phyloP scores from a whole-genome alignment of 805 yeast species.

The Hanseniaspora taiwanica region DNA sequence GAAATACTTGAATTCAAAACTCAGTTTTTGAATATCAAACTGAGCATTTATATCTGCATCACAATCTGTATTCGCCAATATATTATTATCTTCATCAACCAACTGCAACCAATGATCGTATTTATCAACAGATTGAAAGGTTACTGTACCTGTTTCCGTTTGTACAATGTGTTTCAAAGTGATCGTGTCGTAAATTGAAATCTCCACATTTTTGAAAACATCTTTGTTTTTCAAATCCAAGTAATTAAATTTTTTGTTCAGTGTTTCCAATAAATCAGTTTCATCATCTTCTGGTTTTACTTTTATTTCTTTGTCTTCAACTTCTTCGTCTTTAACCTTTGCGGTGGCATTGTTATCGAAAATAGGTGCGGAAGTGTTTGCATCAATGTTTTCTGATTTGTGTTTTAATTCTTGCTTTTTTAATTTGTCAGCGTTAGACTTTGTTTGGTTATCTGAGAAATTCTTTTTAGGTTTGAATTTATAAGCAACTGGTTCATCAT shows the following conservation, averaged over 20 bases:
- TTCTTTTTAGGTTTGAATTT: too few species aligned
- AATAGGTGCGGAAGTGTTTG: too few species aligned
- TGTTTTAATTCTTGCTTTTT: not conserved
- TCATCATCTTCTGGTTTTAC: not conserved
- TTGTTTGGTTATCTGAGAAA: too few species aligned
- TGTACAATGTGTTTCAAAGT: conserved; percentile 35
- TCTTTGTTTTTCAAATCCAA: not conserved
- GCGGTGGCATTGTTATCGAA: too few species aligned
- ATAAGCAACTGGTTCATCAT: conserved; percentile 5
- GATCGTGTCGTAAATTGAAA: conserved; percentile 45
- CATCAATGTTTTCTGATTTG: too few species aligned
- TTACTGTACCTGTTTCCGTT: conserved; percentile 22
- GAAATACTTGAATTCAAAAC: conserved; percentile 55
- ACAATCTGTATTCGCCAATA: conserved; percentile 27
- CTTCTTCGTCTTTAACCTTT: too few species aligned
- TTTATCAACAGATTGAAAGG: conserved; percentile 27
- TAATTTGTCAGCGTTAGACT: too few species aligned
- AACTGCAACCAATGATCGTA: conserved; percentile 45
- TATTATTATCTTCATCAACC: conserved; percentile 14
- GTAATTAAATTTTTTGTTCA: not conserved
- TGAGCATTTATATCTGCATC: conserved; percentile 46
- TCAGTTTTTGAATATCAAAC: conserved; percentile 36
- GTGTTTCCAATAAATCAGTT: not conserved
- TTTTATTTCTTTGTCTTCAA: not conserved
- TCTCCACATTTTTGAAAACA: conserved; percentile 18